These are phyloP conservation scores for Allium fistulosum DNA, from an alignment of 106 monocot genomes.

Conservation along the genomic window DNA sequence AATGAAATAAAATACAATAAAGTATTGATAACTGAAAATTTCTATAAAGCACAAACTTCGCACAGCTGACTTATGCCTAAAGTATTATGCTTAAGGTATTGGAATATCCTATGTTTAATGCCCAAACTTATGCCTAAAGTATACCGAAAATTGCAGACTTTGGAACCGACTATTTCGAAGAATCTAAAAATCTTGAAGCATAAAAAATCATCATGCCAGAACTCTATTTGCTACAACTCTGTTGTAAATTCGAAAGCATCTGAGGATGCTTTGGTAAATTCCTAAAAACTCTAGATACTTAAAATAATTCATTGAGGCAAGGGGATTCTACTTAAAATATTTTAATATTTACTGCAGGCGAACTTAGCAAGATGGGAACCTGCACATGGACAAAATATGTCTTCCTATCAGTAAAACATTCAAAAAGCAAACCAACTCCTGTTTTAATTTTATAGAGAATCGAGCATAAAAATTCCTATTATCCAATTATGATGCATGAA, in stretches of 20 bases:
- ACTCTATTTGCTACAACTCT: constrained; percentile 36
- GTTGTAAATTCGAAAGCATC: constrained; percentile 58
- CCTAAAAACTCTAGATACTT: not conserved
- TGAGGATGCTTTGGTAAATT: constrained; percentile 39
- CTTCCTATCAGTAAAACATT: too few relatives aligned
- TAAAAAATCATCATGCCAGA: not conserved
- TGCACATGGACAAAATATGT: constrained; percentile 13
- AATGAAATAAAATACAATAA: too few relatives aligned
- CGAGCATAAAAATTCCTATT: too few relatives aligned
- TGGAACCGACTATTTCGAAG: constrained; percentile 29
- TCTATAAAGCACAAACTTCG: too few relatives aligned
- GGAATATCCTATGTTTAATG: too few relatives aligned
- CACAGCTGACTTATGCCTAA: too few relatives aligned
- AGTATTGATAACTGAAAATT: too few relatives aligned
- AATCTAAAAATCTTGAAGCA: not conserved
- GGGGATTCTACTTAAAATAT: not conserved
- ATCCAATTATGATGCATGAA: too few relatives aligned
- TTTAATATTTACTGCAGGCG: constrained; percentile 7
- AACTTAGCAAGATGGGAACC: constrained; percentile 43
- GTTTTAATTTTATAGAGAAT: too few relatives aligned
- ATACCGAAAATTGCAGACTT: constrained; percentile 13
- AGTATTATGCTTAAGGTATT: too few relatives aligned
- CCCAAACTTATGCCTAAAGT: too few relatives aligned
- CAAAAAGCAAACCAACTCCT: too few relatives aligned
- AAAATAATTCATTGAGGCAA: not conserved